These are phyloP conservation scores for Auricularia sp. DNA, from an alignment of 768 basidiomycete species.

Conservation along the genomic window DNA sequence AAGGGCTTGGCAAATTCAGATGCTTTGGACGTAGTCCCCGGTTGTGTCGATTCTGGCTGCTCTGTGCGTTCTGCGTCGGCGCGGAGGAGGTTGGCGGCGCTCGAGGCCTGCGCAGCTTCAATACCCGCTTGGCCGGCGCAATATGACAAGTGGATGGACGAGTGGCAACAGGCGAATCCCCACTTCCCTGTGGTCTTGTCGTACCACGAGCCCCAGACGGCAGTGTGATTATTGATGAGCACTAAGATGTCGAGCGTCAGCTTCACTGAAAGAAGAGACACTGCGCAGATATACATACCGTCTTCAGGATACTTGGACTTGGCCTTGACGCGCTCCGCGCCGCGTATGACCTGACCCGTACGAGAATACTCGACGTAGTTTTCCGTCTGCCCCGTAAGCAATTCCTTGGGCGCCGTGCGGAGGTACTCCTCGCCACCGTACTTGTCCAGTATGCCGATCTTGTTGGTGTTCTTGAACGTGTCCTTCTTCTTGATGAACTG, in stretches of 20 bases:
- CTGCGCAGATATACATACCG: constrained; percentile 41
- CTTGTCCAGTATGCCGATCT: constrained; percentile 80
- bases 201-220: constrained; percentile 98
- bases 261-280: not conserved
- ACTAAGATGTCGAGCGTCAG: constrained; percentile 35
- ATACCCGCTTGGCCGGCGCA: constrained; percentile 85
- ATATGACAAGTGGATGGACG: constrained; percentile 74
- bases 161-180: constrained; percentile 96
- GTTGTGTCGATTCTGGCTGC: constrained; percentile 21
- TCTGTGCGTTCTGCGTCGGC: not conserved
- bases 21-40: constrained; percentile 22
- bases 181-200: constrained; percentile 57
- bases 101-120: constrained; percentile 65
- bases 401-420: constrained; percentile 79
- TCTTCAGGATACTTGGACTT: constrained; percentile 95
- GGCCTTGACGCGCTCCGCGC: constrained; percentile 77
- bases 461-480: constrained; percentile 75
- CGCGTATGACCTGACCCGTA: constrained; percentile 84
- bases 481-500: constrained; percentile 93
- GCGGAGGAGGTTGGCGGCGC: constrained; percentile 52
- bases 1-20: constrained; percentile 6
- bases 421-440: constrained; percentile 95
- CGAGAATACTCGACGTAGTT: constrained; percentile 96
- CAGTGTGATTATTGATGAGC: constrained; percentile 83
- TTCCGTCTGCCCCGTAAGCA: constrained; percentile 92